Conservation (phyloP, 1,284 basidiomycete genomes). For the Afroboletus lepidellus region DNA sequence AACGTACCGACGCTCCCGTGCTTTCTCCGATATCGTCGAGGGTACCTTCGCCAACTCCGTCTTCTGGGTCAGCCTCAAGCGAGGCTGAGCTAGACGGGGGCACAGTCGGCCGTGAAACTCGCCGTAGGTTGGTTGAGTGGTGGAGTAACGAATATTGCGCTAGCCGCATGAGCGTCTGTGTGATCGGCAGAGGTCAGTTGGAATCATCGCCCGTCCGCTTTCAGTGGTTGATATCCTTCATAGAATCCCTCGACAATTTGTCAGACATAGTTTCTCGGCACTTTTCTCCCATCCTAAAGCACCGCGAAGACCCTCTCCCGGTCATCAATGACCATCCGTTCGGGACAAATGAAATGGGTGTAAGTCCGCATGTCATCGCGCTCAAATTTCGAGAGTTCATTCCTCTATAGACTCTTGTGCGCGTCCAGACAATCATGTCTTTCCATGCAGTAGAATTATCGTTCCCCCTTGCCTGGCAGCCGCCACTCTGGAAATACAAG, state of each 20-base stretch:
- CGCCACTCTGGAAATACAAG: constrained; percentile 78
- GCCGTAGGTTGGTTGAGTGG: constrained; percentile 92
- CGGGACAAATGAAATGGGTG: constrained; percentile 71
- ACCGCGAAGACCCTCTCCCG: constrained; percentile 60
- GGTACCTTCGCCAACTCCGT: constrained; percentile 62
- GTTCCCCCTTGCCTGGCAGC: constrained; percentile 86
- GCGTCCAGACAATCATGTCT: constrained; percentile 89
- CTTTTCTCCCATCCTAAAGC: constrained; percentile 79
- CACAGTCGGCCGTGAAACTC: constrained; percentile 79
- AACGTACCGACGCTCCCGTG: constrained; percentile 25
- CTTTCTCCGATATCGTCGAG: constrained; percentile 55
- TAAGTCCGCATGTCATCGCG: constrained; percentile 41
- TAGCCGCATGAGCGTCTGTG: constrained; percentile 88
- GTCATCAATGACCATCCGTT: constrained; percentile 78
- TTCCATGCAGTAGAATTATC: constrained; percentile 86
- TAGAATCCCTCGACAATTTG: constrained; percentile 82
- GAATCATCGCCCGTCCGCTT: background rate
- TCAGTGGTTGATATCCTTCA: background rate
- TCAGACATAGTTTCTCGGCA: constrained; percentile 67
- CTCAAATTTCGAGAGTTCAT: background rate
- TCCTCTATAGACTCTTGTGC: constrained; percentile 68
- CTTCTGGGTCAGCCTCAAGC: constrained; percentile 48
- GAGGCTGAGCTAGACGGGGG: constrained; percentile 74
- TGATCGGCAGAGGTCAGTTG: constrained; percentile 80
- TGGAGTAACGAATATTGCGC: constrained; percentile 94